Evolutionary conservation across 1,284 basidiomycete species (phyloP).

Genomic region (Hypsizygus ulmarius): DNA sequence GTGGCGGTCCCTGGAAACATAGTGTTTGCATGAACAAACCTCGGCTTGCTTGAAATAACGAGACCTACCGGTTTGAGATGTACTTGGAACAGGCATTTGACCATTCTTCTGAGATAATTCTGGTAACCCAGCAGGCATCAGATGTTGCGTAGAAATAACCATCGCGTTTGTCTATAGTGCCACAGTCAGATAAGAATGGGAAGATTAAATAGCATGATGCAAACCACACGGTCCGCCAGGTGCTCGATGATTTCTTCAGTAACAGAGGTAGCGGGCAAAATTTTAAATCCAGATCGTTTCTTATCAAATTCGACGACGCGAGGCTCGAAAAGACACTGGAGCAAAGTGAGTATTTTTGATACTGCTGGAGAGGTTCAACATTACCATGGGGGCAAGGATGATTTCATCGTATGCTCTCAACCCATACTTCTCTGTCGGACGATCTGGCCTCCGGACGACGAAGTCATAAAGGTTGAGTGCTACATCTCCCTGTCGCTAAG

Average conservation of each 20-base stretch:
- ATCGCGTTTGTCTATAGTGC: slow-evolving; percentile 72
- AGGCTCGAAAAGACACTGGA: slow-evolving; percentile 88
- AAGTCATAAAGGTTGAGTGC: slow-evolving; percentile 90
- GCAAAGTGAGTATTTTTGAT: background rate
- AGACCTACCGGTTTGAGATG: slow-evolving; percentile 15
- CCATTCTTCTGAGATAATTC: slow-evolving; percentile 15
- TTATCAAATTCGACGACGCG: slow-evolving; percentile 86
- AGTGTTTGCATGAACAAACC: slow-evolving; percentile 3
- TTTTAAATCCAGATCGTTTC: slow-evolving; percentile 56
- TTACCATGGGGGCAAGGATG: slow-evolving; percentile 90
- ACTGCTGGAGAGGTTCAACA: slow-evolving; percentile 15
- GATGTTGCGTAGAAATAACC: slow-evolving; percentile 82
- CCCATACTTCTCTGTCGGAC: slow-evolving; percentile 84
- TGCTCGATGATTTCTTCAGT: slow-evolving; percentile 74
- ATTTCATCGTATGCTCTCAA: slow-evolving; percentile 94
- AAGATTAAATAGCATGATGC: slow-evolving; percentile 22
- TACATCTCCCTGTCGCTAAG: slow-evolving; percentile 67
- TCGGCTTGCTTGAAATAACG: background rate
- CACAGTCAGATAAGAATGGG: background rate
- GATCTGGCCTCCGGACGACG: slow-evolving; percentile 73
- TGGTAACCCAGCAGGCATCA: slow-evolving; percentile 45
- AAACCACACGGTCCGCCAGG: slow-evolving; percentile 59
- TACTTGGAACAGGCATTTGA: slow-evolving; percentile 5
- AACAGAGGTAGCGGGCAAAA: slow-evolving; percentile 52
- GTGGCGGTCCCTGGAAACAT: slow-evolving; percentile 23